Conservation (phyloP, 1,284 basidiomycete species). For the Porogramme epimiltina region DNA sequence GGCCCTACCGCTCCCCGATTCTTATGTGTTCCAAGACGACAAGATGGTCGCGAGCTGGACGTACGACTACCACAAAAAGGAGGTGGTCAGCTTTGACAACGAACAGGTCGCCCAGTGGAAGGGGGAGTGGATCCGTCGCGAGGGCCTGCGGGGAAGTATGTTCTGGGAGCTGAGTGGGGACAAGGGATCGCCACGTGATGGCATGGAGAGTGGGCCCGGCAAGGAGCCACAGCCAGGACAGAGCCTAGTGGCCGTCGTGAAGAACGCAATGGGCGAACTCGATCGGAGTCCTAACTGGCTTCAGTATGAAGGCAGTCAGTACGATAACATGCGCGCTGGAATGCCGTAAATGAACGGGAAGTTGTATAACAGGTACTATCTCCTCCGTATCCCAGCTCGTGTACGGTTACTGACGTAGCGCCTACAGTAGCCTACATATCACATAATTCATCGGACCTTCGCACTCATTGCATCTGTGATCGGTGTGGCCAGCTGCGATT, state of each 20-base stretch:
- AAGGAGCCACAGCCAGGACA: conserved; percentile 35
- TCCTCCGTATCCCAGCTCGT: background rate
- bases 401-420: conserved; percentile 4
- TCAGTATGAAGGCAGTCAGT: conserved; percentile 68
- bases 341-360: conserved; percentile 40
- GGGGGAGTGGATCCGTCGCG: conserved; percentile 71
- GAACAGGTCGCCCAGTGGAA: conserved; percentile 72
- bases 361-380: conserved; percentile 14
- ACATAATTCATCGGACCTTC: conserved; percentile 7
- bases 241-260: conserved; percentile 70
- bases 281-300: conserved; percentile 72
- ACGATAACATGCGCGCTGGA: conserved; percentile 76
- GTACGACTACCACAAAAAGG: conserved; percentile 65
- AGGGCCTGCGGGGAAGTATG: conserved; percentile 81
- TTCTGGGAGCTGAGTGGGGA: conserved; percentile 87
- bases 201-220: conserved; percentile 58
- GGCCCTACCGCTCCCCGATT: conserved; percentile 70
- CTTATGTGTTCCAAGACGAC: conserved; percentile 62
- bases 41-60: conserved; percentile 69
- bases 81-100: conserved; percentile 82
- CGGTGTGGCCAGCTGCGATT: background rate
- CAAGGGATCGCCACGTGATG: conserved; percentile 64
- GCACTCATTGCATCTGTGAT: background rate
- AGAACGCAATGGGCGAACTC: conserved; percentile 74
- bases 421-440: conserved; percentile 11